Base-by-base conservation (phyloP, 768 basidiomycete species). In the Tulasnella sp. region DNA sequence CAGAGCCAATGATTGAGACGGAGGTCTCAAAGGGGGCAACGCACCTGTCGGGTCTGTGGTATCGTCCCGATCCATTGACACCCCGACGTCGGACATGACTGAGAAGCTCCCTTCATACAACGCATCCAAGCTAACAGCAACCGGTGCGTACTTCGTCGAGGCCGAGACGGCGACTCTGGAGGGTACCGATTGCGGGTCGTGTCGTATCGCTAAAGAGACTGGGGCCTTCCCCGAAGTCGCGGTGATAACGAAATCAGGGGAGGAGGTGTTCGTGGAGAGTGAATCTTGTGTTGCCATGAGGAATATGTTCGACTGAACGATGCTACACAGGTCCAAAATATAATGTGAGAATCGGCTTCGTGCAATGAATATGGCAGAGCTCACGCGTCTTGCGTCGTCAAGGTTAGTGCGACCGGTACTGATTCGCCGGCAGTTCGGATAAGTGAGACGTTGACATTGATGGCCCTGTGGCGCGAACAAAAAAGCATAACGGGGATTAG, bases 311-410 rank as follows among this genome's bases (percentile, higher is more conserved):
- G 58, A 50, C 32, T 51, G 58, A 1, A 59, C 58, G 17, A 59
- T 59, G 9, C 58, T 59, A 48, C 2, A n/a, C n/a, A 53, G 34
- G 29, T 29, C 15, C 15, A 30, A 26, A 56, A 42, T 9, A 56
- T 26, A 44, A 19, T 26, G n/a, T 23, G n/a, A 52, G 51, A 27
- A 19, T 27, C 51, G 19, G 51, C 23, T n/a, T 9, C n/a, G 19
- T 34, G 51, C 51, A 24, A 4, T 19, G 42, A 19, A 38, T 56
- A 13, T 38, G 7, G 19, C 2, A 29, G 24, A 19, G 38, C 58
- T 49, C 26, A 59, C 58, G 58, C 58, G 23, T 59, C 49, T 24
- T 59, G 45, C 15, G 58, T 59, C 23, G 58, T 50, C 58, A 59
- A 41, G n/a, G 47, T 38, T n/a, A 59, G 30, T 34, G 50, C 30